A percentile compares a stretch with the other conserved stretches of the same genome.
Evolutionary conservation across 2,329 filamentous ascomycete genomes (phyloP).

Genomic region (Colletotrichum falcatum): DNA sequence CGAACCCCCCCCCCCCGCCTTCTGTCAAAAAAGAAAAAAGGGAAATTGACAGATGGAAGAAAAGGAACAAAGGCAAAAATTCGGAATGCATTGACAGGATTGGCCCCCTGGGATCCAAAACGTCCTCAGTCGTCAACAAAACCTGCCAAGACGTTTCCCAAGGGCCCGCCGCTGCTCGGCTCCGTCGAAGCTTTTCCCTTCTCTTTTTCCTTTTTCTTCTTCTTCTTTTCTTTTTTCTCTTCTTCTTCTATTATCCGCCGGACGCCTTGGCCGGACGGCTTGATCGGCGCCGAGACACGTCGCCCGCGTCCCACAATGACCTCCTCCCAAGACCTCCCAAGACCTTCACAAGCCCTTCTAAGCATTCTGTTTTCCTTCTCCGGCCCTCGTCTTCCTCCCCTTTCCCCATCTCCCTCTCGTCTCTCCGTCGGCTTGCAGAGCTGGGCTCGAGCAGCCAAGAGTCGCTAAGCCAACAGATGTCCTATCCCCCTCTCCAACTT

Average conservation of each 20-base stretch:
- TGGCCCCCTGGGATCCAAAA: background rate
- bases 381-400: background rate
- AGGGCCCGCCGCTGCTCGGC: background rate
- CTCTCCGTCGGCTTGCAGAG: background rate
- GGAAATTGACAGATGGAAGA: background rate
- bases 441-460: background rate
- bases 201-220: too few species aligned
- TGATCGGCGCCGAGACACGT: constrained; percentile 4
- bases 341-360: background rate
- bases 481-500: background rate
- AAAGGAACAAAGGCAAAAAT: background rate
- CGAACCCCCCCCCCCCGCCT: background rate
- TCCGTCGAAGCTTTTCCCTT: background rate
- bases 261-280: background rate
- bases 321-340: background rate
- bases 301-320: background rate
- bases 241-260: background rate
- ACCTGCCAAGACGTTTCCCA: background rate
- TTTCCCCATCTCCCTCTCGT: background rate
- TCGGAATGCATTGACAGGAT: background rate
- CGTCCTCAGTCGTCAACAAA: constrained; percentile 4
- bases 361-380: background rate
- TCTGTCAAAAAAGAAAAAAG: background rate
- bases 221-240: too few species aligned
- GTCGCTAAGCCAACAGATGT: background rate